Conservation (phyloP, 768 basidiomycete species). For the Amanita pseudoporphyria region DNA sequence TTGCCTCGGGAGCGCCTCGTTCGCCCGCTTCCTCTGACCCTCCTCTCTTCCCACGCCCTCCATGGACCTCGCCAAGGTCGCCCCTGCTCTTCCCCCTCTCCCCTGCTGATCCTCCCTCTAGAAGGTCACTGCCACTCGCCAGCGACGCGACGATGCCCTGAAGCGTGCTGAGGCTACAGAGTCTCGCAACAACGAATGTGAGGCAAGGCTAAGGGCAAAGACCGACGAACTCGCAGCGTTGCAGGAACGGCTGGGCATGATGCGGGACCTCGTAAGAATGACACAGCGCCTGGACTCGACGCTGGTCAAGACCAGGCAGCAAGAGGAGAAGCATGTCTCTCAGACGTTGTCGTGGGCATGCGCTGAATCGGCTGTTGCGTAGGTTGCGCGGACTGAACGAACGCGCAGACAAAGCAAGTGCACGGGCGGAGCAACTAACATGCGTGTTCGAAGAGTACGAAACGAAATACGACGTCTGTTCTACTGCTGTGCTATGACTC, state of each 20-base stretch:
- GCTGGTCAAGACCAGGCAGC: constrained; percentile 17
- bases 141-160: constrained; percentile 15
- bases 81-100: not conserved
- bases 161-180: constrained; percentile 21
- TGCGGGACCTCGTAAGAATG: constrained; percentile 12
- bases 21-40: not conserved
- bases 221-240: constrained; percentile 14
- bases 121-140: not conserved
- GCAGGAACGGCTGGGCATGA: constrained; percentile 15
- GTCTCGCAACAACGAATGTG: constrained; percentile 11
- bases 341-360: not conserved
- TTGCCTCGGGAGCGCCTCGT: not conserved
- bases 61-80: constrained; percentile 5
- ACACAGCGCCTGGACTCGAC: constrained; percentile 14
- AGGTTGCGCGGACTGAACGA: constrained; percentile 11
- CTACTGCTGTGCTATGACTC: not conserved
- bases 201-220: constrained; percentile 15
- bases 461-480: constrained; percentile 12
- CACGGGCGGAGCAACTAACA: constrained; percentile 13
- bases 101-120: not conserved
- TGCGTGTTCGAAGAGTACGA: constrained; percentile 13
- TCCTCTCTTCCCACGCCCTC: not conserved
- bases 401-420: constrained; percentile 5
- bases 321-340: constrained; percentile 19
- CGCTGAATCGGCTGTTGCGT: constrained; percentile 8